phyloP scores from a whole-genome alignment of 73 alveolate genomes.

The Symbiodinium pilosum region DNA sequence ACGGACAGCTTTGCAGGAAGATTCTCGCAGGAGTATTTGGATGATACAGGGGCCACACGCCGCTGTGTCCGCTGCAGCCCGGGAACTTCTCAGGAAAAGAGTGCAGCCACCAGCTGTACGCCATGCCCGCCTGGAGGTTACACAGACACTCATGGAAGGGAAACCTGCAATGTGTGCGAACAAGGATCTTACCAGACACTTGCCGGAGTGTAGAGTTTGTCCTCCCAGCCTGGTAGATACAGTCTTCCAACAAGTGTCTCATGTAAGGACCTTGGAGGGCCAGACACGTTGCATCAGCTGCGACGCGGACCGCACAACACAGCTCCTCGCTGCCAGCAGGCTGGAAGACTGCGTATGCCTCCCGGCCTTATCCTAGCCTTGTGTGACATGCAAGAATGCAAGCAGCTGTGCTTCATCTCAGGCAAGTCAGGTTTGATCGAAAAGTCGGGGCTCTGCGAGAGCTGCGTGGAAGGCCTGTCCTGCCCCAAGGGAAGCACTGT shows the following conservation, averaged over 20 bases:
- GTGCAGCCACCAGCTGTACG: background rate
- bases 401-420: too few relatives aligned
- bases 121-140: too few relatives aligned
- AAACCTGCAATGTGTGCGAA: background rate
- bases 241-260: background rate
- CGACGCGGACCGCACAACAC: background rate
- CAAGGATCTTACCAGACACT: too few relatives aligned
- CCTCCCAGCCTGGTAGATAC: background rate
- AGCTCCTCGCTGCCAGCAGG: background rate
- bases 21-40: background rate
- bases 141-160: background rate
- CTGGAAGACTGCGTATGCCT: background rate
- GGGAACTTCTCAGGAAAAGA: background rate
- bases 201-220: too few relatives aligned
- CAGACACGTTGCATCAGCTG: background rate
- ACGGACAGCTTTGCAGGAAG: too few relatives aligned
- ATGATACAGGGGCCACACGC: background rate
- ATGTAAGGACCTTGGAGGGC: background rate
- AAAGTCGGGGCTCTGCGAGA: background rate
- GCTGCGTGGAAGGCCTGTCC: background rate
- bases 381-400: too few relatives aligned
- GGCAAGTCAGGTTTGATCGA: background rate
- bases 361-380: too few relatives aligned
- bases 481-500: slow-evolving; percentile 50
- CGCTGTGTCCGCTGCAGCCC: background rate